phyloP scores from a whole-genome alignment of 2,329 filamentous ascomycete species.

The Hortaea werneckii region DNA sequence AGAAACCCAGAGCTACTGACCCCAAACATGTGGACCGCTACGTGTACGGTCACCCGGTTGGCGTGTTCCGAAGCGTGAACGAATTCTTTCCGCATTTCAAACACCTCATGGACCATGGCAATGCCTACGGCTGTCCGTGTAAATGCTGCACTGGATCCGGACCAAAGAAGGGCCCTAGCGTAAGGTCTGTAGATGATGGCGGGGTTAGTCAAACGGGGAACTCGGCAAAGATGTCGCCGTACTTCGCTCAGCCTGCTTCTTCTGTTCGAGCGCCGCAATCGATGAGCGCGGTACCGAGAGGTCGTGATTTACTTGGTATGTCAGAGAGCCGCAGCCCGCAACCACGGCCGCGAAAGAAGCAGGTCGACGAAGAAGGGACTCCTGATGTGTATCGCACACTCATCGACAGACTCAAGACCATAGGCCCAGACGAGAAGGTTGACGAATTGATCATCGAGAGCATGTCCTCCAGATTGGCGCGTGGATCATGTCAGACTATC shows the following conservation, averaged over 20 bases:
- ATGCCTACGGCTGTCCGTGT: slow-evolving; percentile 39
- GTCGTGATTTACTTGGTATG: not conserved
- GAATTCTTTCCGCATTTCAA: slow-evolving; percentile 49
- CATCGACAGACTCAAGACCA: slow-evolving; percentile 37
- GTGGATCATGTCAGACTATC: slow-evolving; percentile 37
- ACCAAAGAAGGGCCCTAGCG: not conserved
- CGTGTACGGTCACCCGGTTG: slow-evolving; percentile 47
- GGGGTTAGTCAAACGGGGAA: slow-evolving; percentile 5
- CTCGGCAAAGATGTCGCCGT: slow-evolving; percentile 4
- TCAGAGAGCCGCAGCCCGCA: not conserved
- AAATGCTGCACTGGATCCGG: slow-evolving; percentile 31
- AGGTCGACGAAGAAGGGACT: slow-evolving; percentile 42
- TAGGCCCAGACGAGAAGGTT: slow-evolving; percentile 22
- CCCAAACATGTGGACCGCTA: slow-evolving; percentile 41
- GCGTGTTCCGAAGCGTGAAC: slow-evolving; percentile 42
- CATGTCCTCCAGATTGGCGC: slow-evolving; percentile 46
- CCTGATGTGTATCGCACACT: slow-evolving; percentile 44
- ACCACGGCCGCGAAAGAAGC: slow-evolving; percentile 8
- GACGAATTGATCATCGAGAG: slow-evolving; percentile 40
- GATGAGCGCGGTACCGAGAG: not conserved
- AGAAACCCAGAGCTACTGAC: slow-evolving; percentile 33
- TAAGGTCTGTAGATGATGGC: not conserved
- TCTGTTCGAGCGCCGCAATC: not conserved
- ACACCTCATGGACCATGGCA: slow-evolving; percentile 41
- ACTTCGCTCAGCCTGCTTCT: not conserved